A percentile compares a stretch with the other conserved stretches of the same genome.
Conservation (phyloP, 2,329 filamentous ascomycete species). For the Cytospora leucostoma region DNA sequence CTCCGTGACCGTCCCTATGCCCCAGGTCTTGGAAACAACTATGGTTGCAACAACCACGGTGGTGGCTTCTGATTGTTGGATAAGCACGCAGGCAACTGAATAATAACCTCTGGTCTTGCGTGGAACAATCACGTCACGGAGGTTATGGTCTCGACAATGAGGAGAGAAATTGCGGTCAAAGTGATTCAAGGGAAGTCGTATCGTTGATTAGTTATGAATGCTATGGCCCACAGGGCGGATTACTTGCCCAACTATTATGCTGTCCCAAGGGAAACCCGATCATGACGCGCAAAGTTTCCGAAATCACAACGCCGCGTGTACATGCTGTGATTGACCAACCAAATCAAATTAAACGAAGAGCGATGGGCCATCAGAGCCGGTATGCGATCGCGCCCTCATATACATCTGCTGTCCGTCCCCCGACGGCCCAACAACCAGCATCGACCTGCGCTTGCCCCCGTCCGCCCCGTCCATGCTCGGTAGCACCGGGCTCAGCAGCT, state of each 20-base stretch:
- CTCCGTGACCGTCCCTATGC: background rate
- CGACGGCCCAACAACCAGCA: slow-evolving; percentile 8
- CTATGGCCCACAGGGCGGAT: too few species aligned
- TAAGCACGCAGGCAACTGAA: background rate
- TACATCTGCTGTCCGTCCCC: slow-evolving; percentile 16
- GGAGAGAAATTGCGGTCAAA: too few species aligned
- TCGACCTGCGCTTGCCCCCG: slow-evolving; percentile 10
- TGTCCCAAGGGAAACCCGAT: background rate
- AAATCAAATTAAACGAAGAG: background rate
- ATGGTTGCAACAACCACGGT: background rate
- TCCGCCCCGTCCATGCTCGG: slow-evolving; percentile 15
- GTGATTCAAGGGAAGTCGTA: too few species aligned
- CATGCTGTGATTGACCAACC: background rate
- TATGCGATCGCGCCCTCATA: slow-evolving; percentile 7
- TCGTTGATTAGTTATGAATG: too few species aligned
- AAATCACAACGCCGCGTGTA: background rate
- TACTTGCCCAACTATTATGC: too few species aligned
- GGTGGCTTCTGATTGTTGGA: background rate
- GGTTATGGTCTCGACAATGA: too few species aligned
- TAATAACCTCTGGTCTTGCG: too few species aligned
- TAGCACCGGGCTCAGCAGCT: slow-evolving; percentile 8
- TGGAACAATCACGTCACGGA: too few species aligned
- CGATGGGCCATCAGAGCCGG: slow-evolving; percentile 15
- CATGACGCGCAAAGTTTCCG: background rate
- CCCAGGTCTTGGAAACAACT: background rate